A percentile compares a stretch with the other conserved stretches of the same genome.
Conservation (phyloP, 441 rosid genomes). For the Croton laevigatus region DNA sequence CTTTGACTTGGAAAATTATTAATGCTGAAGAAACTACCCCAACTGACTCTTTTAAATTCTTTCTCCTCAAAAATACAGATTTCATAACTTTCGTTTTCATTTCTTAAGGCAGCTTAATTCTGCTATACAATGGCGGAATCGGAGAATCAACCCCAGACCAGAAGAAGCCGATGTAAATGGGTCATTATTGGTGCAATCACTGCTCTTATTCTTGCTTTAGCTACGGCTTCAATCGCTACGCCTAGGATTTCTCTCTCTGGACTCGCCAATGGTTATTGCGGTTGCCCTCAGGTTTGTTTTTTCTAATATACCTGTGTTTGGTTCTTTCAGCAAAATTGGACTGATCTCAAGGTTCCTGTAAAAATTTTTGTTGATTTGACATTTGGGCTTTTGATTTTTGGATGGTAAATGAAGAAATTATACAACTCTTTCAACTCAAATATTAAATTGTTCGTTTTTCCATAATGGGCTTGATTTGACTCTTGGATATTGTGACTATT, state of each 20-base stretch:
- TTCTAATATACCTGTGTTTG: constrained; percentile 10
- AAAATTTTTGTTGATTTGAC: background rate
- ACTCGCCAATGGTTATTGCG: constrained; percentile 34
- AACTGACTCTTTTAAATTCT: no score
- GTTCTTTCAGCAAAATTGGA: background rate
- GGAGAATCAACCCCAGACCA: constrained; percentile 15
- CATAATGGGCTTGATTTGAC: background rate
- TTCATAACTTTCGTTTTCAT: no score
- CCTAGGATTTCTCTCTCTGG: constrained; percentile 32
- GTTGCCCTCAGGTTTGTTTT: constrained; percentile 45
- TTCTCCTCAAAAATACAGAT: no score
- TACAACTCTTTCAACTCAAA: background rate
- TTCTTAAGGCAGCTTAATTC: background rate
- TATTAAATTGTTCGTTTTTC: background rate
- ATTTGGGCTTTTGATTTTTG: no score
- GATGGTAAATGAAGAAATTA: background rate
- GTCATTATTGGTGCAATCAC: constrained; percentile 34
- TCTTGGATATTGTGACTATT: background rate
- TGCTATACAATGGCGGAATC: constrained; percentile 12
- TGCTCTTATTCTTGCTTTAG: constrained; percentile 40
- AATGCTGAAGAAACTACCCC: no score
- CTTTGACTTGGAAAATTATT: no score
- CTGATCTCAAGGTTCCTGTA: background rate
- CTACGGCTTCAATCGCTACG: constrained; percentile 29
- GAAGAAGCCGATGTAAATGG: constrained; percentile 33